phyloP scores from a whole-genome alignment of 2,329 filamentous ascomycete genomes.

The Purpureocillium takamizusanense region DNA sequence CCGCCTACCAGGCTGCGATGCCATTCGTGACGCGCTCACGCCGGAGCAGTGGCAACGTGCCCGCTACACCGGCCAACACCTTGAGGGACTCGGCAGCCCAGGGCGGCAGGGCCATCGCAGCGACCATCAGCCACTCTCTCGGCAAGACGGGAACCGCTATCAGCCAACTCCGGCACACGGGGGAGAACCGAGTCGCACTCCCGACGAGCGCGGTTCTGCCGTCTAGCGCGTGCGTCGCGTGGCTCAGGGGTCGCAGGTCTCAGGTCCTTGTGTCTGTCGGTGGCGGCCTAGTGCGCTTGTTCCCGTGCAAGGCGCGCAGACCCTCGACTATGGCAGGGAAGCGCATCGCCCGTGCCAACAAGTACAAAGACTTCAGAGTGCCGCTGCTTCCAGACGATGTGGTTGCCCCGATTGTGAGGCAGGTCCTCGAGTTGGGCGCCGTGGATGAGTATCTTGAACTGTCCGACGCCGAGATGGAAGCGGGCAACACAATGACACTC shows the following conservation, averaged over 20 bases:
- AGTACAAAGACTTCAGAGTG: slow-evolving; percentile 59
- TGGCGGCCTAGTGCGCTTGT: slow-evolving; percentile 57
- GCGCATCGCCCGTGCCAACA: slow-evolving; percentile 43
- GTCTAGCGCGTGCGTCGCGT: slow-evolving; percentile 51
- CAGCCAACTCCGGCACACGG: slow-evolving; percentile 63
- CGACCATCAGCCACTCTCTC: slow-evolving; percentile 65
- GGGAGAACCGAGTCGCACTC: slow-evolving; percentile 65
- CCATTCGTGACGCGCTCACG: slow-evolving; percentile 48
- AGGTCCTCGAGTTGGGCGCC: slow-evolving; percentile 39
- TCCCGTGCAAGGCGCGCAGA: slow-evolving; percentile 48
- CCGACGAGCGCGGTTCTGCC: slow-evolving; percentile 47
- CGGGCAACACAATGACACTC: slow-evolving; percentile 44
- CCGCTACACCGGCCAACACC: slow-evolving; percentile 27
- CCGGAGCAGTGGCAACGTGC: slow-evolving; percentile 33
- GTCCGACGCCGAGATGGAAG: slow-evolving; percentile 42
- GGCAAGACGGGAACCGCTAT: slow-evolving; percentile 63
- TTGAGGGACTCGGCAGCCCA: slow-evolving; percentile 57
- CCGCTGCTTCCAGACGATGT: slow-evolving; percentile 51
- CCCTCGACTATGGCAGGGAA: slow-evolving; percentile 44
- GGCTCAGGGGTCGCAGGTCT: slow-evolving; percentile 54
- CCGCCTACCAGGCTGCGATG: slow-evolving; percentile 60
- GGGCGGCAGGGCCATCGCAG: slow-evolving; percentile 62
- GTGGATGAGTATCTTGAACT: slow-evolving; percentile 48
- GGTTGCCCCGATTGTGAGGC: slow-evolving; percentile 46
- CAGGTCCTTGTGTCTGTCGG: slow-evolving; percentile 57